Conservation (phyloP, 2,329 filamentous ascomycete genomes). For the Camptophora hylomeconis region DNA sequence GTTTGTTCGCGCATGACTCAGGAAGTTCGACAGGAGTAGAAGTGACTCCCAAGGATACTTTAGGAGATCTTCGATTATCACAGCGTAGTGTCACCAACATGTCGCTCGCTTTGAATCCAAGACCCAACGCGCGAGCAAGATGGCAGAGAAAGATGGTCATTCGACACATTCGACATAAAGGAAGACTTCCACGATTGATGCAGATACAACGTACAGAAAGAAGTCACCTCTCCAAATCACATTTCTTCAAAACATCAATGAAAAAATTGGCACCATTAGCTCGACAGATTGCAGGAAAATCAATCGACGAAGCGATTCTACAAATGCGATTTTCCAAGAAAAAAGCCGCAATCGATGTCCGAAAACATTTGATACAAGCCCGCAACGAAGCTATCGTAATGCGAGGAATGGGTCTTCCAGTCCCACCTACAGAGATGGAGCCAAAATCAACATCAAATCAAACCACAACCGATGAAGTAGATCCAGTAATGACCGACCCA, state of each 20-base stretch:
- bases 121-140: slow-evolving; percentile 54
- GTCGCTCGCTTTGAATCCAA: slow-evolving; percentile 58
- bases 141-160: slow-evolving; percentile 81
- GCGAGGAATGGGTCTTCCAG: slow-evolving; percentile 66
- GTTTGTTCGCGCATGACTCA: slow-evolving; percentile 7
- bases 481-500: slow-evolving; percentile 7
- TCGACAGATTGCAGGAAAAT: slow-evolving; percentile 82
- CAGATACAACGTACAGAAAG: slow-evolving; percentile 55
- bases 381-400: slow-evolving; percentile 67
- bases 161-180: slow-evolving; percentile 55
- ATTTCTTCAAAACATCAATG: slow-evolving; percentile 65
- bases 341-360: slow-evolving; percentile 71
- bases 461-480: slow-evolving; percentile 3
- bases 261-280: slow-evolving; percentile 87
- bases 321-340: slow-evolving; percentile 97
- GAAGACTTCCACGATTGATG: slow-evolving; percentile 53
- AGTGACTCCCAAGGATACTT: background rate
- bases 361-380: slow-evolving; percentile 66
- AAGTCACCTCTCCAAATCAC: slow-evolving; percentile 47
- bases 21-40: background rate
- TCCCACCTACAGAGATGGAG: slow-evolving; percentile 17
- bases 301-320: slow-evolving; percentile 80
- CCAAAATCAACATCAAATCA: slow-evolving; percentile 2
- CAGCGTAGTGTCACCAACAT: slow-evolving; percentile 40
- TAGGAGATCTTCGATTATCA: slow-evolving; percentile 15